Evolutionary conservation across 2,329 filamentous ascomycete species (phyloP).

Genomic region (Pseudogymnoascus sp.): DNA sequence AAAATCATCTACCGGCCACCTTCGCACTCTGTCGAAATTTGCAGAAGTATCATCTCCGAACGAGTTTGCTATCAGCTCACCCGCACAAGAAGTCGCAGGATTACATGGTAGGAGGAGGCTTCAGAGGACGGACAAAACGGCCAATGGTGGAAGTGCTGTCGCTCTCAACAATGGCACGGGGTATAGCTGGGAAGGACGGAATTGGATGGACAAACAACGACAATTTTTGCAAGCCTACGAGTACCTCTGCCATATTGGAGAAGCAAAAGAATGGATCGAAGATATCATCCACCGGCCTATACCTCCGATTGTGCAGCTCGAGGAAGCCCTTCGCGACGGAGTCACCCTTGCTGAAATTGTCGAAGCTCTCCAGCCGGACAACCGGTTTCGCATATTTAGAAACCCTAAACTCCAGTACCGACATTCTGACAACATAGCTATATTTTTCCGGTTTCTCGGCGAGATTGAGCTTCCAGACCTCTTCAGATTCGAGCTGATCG

Average conservation of each 20-base stretch:
- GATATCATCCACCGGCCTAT: slow-evolving; percentile 79
- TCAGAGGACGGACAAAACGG: slow-evolving; percentile 60
- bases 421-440: slow-evolving; percentile 95
- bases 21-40: slow-evolving; percentile 79
- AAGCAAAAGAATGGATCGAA: slow-evolving; percentile 99
- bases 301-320: slow-evolving; percentile 86
- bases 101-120: slow-evolving; percentile 77
- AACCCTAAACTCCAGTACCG: slow-evolving; percentile 82
- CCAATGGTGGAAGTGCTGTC: slow-evolving; percentile 32
- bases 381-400: slow-evolving; percentile 75
- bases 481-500: slow-evolving; percentile 94
- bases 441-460: slow-evolving; percentile 90
- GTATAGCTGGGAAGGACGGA: slow-evolving; percentile 73
- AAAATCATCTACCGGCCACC: slow-evolving; percentile 82
- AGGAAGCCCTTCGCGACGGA: slow-evolving; percentile 86
- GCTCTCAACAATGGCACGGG: slow-evolving; percentile 42
- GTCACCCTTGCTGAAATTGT: slow-evolving; percentile 94
- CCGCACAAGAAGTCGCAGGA: slow-evolving; percentile 80
- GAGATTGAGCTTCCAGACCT: slow-evolving; percentile 90
- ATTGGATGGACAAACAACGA: slow-evolving; percentile 98
- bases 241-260: slow-evolving; percentile 96
- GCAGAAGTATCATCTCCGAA: slow-evolving; percentile 69
- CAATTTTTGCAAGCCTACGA: slow-evolving; percentile 97
- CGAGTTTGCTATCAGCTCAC: slow-evolving; percentile 72
- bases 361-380: slow-evolving; percentile 74